Conservation (phyloP, 75 land plant species). For the Cryptomeria japonica region DNA sequence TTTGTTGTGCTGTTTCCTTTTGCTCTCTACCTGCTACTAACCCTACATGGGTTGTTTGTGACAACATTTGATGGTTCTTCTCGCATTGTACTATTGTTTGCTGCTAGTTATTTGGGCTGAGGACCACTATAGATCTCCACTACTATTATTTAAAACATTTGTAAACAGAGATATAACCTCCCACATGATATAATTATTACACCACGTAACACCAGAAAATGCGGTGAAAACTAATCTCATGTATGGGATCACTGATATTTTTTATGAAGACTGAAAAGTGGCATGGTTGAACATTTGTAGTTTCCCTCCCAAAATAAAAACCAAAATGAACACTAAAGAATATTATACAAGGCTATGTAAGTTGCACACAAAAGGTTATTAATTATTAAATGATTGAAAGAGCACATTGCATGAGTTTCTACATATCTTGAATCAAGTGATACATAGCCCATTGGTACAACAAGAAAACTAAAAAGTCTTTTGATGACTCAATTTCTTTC, state of each 20-base stretch:
- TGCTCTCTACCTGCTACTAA: no score
- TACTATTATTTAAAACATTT: no score
- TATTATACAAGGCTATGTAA: neutral
- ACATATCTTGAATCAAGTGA: neutral
- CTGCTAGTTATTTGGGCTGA: no score
- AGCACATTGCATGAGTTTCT: neutral
- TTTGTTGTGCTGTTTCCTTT: no score
- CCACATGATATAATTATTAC: neutral
- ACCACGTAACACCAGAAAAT: neutral
- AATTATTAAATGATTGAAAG: neutral
- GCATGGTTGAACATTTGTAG: neutral
- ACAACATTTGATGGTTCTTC: no score
- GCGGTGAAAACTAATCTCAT: neutral
- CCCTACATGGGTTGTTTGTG: no score
- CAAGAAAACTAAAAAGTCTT: neutral
- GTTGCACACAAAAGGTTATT: neutral
- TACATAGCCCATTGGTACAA: neutral
- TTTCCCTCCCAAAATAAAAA: neutral
- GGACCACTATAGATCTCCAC: no score
- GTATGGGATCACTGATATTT: neutral
- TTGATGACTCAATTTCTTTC: slow-evolving; percentile 1
- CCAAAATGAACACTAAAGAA: neutral
- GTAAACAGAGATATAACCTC: neutral
- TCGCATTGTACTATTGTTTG: no score
- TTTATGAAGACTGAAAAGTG: neutral